Conservation (phyloP, 1,139 yeast genomes). For the Hyphopichia wangnamkhiaoensis region DNA sequence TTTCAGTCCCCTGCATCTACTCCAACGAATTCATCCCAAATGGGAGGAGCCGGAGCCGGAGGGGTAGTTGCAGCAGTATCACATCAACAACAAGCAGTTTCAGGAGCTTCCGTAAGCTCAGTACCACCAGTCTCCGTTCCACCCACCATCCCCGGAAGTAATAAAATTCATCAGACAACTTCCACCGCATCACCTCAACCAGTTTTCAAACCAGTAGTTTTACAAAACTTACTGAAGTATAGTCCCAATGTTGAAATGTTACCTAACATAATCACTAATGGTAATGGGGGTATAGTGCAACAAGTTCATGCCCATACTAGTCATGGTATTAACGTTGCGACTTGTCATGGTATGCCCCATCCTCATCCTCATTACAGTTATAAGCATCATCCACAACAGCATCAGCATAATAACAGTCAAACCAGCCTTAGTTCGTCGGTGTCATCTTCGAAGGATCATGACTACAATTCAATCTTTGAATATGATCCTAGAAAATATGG, state of each 20-base stretch:
- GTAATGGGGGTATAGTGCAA: slow-evolving; percentile 1
- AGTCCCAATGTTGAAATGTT: slow-evolving; percentile 5
- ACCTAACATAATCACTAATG: slow-evolving; percentile 2
- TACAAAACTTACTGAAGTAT: slow-evolving; percentile 10
- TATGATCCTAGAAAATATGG: slow-evolving; percentile 26
- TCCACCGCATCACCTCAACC: slow-evolving; percentile 11
- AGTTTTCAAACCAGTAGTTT: slow-evolving; percentile 18
- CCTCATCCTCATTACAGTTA: slow-evolving; percentile 8
- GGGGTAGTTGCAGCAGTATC: background rate
- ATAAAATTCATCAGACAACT: background rate
- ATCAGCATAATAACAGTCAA: slow-evolving; percentile 27
- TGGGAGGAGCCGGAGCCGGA: background rate
- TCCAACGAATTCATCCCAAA: background rate
- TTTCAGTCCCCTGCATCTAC: slow-evolving; percentile 3
- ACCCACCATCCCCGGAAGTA: slow-evolving; percentile 1
- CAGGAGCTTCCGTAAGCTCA: background rate
- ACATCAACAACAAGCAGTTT: background rate
- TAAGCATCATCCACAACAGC: slow-evolving; percentile 9
- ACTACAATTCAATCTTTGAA: slow-evolving; percentile 30
- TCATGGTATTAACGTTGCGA: background rate
- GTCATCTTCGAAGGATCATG: slow-evolving; percentile 23
- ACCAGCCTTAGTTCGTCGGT: slow-evolving; percentile 29
- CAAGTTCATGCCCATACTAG: background rate
- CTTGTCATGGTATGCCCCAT: slow-evolving; percentile 3
- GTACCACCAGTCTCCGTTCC: slow-evolving; percentile 5